A percentile compares a stretch with the other conserved stretches of the same genome.
phyloP scores from a whole-genome alignment of 2,329 filamentous ascomycete genomes.

The Elsinoe ampelina region DNA sequence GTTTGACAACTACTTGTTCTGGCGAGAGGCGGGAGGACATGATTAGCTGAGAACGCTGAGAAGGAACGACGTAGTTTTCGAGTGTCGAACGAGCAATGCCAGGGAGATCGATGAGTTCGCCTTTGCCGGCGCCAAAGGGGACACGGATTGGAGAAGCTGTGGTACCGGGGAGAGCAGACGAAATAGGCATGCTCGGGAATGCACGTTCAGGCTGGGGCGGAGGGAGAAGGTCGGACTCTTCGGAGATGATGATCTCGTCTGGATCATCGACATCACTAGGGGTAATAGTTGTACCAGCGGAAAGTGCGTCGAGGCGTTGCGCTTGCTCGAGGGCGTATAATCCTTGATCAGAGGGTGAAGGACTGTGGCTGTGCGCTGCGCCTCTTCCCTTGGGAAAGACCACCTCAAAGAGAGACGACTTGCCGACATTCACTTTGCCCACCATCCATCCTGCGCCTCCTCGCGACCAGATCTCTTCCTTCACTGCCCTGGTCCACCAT shows the following conservation, averaged over 20 bases:
- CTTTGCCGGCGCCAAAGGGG: slow-evolving; percentile 74
- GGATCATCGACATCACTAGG: slow-evolving; percentile 16
- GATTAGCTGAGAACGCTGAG: slow-evolving; percentile 58
- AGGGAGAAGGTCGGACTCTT: slow-evolving; percentile 52
- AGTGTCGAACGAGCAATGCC: slow-evolving; percentile 69
- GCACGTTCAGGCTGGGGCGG: slow-evolving; percentile 62
- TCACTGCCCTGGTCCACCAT: slow-evolving; percentile 87
- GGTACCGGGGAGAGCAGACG: slow-evolving; percentile 81
- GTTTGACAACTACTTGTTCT: slow-evolving; percentile 61
- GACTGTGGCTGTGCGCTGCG: slow-evolving; percentile 17
- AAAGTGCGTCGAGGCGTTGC: background rate
- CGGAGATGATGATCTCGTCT: slow-evolving; percentile 15
- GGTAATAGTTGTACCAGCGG: background rate
- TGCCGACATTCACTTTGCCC: slow-evolving; percentile 96
- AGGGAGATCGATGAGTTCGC: slow-evolving; percentile 88
- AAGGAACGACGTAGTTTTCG: slow-evolving; percentile 58
- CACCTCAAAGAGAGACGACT: slow-evolving; percentile 80
- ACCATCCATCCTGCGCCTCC: slow-evolving; percentile 92
- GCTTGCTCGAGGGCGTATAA: slow-evolving; percentile 1
- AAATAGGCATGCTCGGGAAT: slow-evolving; percentile 76
- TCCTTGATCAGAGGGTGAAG: background rate
- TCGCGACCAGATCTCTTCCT: slow-evolving; percentile 72
- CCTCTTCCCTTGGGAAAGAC: slow-evolving; percentile 66
- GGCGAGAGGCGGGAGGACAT: slow-evolving; percentile 71
- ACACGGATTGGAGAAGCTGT: slow-evolving; percentile 92